A percentile compares a stretch with the other conserved stretches of the same genome.
phyloP scores from a whole-genome alignment of 768 basidiomycete species.

The Boletellus ananiceps region DNA sequence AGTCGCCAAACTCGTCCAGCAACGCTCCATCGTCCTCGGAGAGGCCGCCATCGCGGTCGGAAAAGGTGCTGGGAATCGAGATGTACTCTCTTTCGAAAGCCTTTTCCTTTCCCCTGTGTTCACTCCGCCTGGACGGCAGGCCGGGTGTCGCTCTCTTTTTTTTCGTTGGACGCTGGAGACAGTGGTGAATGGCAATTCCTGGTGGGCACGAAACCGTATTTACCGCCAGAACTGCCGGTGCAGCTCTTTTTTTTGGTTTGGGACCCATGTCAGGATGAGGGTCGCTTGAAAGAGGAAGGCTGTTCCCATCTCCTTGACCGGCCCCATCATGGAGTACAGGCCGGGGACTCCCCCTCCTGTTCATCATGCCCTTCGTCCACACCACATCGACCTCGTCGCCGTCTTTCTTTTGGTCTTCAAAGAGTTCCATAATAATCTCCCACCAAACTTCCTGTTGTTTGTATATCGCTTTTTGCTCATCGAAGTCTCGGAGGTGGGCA shows the following conservation, averaged over 20 bases:
- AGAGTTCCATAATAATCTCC: conserved; percentile 51
- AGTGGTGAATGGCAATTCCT: neutral
- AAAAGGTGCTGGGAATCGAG: conserved; percentile 45
- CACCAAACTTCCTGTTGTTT: conserved; percentile 55
- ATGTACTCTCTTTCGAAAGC: conserved; percentile 57
- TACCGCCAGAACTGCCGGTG: conserved; percentile 30
- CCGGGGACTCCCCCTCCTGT: conserved; percentile 53
- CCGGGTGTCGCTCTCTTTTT: conserved; percentile 50
- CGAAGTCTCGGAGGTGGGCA: conserved; percentile 63
- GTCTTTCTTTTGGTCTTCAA: conserved; percentile 61
- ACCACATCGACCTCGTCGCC: conserved; percentile 67
- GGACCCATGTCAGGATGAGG: conserved; percentile 21
- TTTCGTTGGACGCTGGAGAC: conserved; percentile 46
- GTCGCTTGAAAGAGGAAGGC: conserved; percentile 18
- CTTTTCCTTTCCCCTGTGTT: conserved; percentile 52
- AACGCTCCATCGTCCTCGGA: conserved; percentile 71
- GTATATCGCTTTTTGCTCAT: conserved; percentile 62
- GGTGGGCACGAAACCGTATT: neutral
- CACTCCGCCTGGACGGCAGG: conserved; percentile 25
- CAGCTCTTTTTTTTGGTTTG: conserved; percentile 32
- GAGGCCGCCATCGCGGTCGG: conserved; percentile 37
- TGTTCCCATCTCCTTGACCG: conserved; percentile 9
- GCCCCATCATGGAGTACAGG: conserved; percentile 22
- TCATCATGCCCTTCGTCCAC: conserved; percentile 67
- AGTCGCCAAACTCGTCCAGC: conserved; percentile 58